Evolutionary conservation across 2,329 filamentous ascomycete genomes (phyloP), one percentile per base, ranked within the genome.

Genomic region (Aspergillus phoenicis): DNA sequence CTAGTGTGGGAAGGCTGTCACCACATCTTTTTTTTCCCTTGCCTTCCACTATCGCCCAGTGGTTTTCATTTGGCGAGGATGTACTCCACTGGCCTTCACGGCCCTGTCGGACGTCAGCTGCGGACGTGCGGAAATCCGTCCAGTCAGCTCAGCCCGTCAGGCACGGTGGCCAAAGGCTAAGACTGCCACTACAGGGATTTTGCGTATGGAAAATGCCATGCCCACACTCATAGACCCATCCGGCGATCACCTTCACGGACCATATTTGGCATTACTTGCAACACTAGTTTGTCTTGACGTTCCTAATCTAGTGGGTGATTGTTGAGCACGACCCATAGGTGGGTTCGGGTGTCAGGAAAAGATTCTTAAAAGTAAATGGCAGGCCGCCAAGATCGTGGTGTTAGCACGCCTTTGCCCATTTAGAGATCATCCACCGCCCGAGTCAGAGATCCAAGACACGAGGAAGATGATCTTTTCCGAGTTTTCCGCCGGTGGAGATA

Each of bases 51-150:
- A 13, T 33, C 11, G 26, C 11, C 26, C 47, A 28, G 24, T 30
- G 26, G 3, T n/a, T 30, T 17, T 17, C 0, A 11, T 30, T 30
- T 17, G n/a, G 24, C 24, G 6, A 26, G 15, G 24, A 30, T 8
- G 24, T 30, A 17, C 47, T n/a, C 26, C 24, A 28, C 26, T 5
- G 26, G 24, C 24, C 22, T 28, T 24, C 15, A 26, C 30, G 10
- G 15, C 24, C 45, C 26, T 51, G 47, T 20, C n/a, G 47, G n/a
- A 30, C 51, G 48, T 62, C 59, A 59, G 59, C 62, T 63, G 56
- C 62, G 47, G 56, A 15, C 56, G 39, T 36, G 30, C 30, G 30
- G 30, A 36, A 36, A 36, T 45, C 2, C 15, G 28, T 24, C 20
- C 33, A 30, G 20, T 36, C 49, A 28, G 28, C 15, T 22, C 30